phyloP scores from a whole-genome alignment of 2,329 filamentous ascomycete species.

The Rutstroemia sp. region DNA sequence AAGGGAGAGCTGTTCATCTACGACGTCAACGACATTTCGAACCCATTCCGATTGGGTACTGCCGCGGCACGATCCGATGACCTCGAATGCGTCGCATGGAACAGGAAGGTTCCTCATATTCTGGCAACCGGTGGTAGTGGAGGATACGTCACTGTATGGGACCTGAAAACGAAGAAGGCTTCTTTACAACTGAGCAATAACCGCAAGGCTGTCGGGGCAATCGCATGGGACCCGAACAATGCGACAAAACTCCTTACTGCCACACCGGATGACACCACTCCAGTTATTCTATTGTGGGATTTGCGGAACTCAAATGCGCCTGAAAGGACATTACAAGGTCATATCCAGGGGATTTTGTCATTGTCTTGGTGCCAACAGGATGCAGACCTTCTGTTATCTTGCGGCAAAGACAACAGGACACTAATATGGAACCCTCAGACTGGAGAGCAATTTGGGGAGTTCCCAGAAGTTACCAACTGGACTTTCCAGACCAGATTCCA shows the following conservation, averaged over 20 bases:
- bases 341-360: conserved; percentile 88
- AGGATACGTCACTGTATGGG: conserved; percentile 97
- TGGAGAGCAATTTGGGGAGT: conserved; percentile 80
- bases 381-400: conserved; percentile 79
- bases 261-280: conserved; percentile 80
- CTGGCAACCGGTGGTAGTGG: conserved; percentile 87
- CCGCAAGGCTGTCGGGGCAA: conserved; percentile 87
- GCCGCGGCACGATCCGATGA: conserved; percentile 86
- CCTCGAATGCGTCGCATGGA: conserved; percentile 96
- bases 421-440: conserved; percentile 95
- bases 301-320: conserved; percentile 92
- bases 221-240: conserved; percentile 95
- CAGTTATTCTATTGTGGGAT: conserved; percentile 89
- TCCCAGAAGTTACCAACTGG: conserved; percentile 98
- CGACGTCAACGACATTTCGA: conserved; percentile 83
- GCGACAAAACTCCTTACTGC: conserved; percentile 91
- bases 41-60: conserved; percentile 83
- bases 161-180: conserved; percentile 95
- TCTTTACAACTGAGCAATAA: conserved; percentile 91
- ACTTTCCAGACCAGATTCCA: conserved; percentile 94
- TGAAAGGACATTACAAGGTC: conserved; percentile 80
- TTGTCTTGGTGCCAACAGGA: conserved; percentile 95
- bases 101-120: conserved; percentile 95
- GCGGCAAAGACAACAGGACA: conserved; percentile 93
- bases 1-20: conserved; percentile 97